phyloP scores from a whole-genome alignment of 257 asterid genomes.

The Solanum rostratum region DNA sequence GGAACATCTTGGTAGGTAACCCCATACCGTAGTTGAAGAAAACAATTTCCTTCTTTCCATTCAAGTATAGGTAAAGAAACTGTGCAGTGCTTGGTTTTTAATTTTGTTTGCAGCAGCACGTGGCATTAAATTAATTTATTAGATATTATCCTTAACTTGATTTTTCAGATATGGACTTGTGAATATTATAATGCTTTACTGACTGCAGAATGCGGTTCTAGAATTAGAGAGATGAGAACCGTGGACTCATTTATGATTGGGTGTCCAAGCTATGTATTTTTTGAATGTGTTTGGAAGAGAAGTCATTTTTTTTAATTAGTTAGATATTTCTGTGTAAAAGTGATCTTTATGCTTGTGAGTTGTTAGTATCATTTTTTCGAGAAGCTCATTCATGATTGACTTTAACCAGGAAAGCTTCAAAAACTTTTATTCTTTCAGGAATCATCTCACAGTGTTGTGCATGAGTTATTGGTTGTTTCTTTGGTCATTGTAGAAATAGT shows the following conservation, averaged over 20 bases:
- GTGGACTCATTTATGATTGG: neutral
- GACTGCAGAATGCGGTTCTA: neutral
- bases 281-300: neutral
- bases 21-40: neutral
- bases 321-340: neutral
- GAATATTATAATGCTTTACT: neutral
- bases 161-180: neutral
- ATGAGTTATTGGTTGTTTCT: neutral
- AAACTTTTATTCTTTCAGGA: neutral
- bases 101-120: neutral
- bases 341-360: neutral
- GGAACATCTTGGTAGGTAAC: constrained; percentile 87
- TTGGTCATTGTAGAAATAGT: neutral
- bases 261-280: neutral
- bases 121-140: neutral
- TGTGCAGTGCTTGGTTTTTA: neutral
- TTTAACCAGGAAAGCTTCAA: neutral
- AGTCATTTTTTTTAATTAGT: neutral
- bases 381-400: neutral
- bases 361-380: neutral
- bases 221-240: neutral
- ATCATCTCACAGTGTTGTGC: neutral
- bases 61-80: constrained; percentile 1
- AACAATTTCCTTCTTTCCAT: neutral
- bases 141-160: neutral